Percentiles rank a stretch among this genome's conserved stretches.
phyloP scores from a whole-genome alignment of 2,329 filamentous ascomycete species.

The Fusarium tupiense region DNA sequence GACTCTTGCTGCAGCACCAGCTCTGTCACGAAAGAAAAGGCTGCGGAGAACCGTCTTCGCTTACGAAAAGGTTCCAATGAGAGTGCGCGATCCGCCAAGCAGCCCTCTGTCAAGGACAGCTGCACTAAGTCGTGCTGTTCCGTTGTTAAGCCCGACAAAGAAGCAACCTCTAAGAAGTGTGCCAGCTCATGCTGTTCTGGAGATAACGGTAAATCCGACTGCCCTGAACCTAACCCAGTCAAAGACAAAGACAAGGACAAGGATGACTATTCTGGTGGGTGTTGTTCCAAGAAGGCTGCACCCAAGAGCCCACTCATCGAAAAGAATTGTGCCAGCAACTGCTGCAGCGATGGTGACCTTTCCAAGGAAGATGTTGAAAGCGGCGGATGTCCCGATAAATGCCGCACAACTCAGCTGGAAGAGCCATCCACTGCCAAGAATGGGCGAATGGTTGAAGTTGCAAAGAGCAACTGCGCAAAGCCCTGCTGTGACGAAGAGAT shows the following conservation, averaged over 20 bases:
- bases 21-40: constrained; percentile 10
- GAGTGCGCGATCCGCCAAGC: constrained; percentile 5
- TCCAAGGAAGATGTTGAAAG: not conserved
- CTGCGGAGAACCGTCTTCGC: constrained; percentile 15
- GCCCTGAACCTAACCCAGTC: no score
- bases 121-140: constrained; percentile 32
- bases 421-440: not conserved
- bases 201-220: not conserved
- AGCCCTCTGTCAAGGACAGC: not conserved
- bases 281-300: constrained; percentile 7
- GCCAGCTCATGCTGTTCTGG: constrained; percentile 2
- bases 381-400: not conserved
- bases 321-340: not conserved
- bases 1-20: constrained; percentile 42
- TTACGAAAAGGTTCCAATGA: constrained; percentile 22
- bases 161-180: not conserved
- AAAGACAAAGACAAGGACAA: not conserved
- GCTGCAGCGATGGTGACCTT: not conserved
- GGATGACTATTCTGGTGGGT: not conserved
- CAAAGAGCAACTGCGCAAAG: not conserved
- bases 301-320: not conserved
- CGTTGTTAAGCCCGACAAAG: not conserved
- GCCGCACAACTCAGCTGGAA: not conserved
- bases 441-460: not conserved
- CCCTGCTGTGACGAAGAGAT: not conserved